A percentile compares a stretch with the other conserved stretches of the same genome.
phyloP scores from a whole-genome alignment of 176 grass and related monocot species.

The Avena atlantica region DNA sequence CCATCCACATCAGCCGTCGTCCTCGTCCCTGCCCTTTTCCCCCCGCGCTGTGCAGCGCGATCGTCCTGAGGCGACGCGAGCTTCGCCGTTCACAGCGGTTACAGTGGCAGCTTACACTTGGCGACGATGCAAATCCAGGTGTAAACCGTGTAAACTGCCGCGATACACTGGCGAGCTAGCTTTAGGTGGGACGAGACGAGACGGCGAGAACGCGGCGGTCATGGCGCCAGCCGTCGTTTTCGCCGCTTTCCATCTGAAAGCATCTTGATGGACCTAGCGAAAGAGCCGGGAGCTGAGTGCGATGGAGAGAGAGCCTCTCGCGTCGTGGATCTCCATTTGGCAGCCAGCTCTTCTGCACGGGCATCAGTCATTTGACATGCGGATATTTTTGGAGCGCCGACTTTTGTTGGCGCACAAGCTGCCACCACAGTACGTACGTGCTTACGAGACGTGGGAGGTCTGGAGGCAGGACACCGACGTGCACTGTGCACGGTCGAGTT shows the following conservation, averaged over 20 bases:
- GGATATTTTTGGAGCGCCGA: neutral
- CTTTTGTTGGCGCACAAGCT: neutral
- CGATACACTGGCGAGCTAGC: neutral
- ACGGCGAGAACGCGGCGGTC: neutral
- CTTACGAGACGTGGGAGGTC: too few species aligned
- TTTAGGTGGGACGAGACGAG: neutral
- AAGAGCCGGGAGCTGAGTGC: neutral
- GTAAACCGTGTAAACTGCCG: conserved; percentile 37
- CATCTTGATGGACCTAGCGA: neutral
- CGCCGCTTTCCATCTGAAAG: neutral
- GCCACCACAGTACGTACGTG: too few species aligned
- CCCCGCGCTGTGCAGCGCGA: neutral
- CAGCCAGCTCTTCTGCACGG: conserved; percentile 6
- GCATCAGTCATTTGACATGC: neutral
- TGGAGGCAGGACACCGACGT: too few species aligned
- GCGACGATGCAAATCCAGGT: conserved; percentile 32
- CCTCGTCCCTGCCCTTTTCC: neutral
- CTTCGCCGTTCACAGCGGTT: conserved; percentile 24
- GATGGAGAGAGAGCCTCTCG: neutral
- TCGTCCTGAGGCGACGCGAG: neutral
- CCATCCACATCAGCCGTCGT: neutral
- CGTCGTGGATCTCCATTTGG: neutral
- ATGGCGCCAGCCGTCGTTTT: neutral
- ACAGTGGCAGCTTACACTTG: neutral
- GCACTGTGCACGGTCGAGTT: too few species aligned